Conservation (phyloP, 495 filamentous ascomycete species). For the Umbilicaria muhlenbergii region DNA sequence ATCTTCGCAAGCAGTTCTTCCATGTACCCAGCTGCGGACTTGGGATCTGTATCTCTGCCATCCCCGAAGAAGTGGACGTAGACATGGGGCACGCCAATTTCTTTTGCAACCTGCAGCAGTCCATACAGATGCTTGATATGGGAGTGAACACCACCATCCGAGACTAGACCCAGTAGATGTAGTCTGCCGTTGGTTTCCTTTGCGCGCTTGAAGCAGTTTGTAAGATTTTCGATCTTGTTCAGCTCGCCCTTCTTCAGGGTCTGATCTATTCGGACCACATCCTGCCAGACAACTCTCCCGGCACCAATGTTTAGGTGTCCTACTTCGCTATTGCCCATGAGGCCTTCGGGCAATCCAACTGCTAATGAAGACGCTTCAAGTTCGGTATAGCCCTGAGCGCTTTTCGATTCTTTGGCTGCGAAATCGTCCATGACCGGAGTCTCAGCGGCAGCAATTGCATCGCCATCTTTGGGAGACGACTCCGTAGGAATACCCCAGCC, state of each 20-base stretch:
- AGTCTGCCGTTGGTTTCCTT: conserved; percentile 83
- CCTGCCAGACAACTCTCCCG: conserved; percentile 96
- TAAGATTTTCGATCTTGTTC: conserved; percentile 61
- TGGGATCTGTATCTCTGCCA: conserved; percentile 93
- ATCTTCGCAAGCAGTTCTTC: conserved; percentile 60
- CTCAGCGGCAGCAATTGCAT: conserved; percentile 84
- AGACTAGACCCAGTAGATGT: conserved; percentile 79
- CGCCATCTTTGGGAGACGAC: conserved; percentile 64
- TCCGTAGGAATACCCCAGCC: conserved; percentile 86
- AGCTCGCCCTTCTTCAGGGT: conserved; percentile 82
- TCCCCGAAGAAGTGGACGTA: conserved; percentile 99
- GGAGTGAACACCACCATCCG: conserved; percentile 90
- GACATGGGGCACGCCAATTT: conserved; percentile 69
- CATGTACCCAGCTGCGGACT: conserved; percentile 77
- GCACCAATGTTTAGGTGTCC: conserved; percentile 98
- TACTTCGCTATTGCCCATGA: conserved; percentile 98
- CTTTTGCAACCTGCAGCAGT: conserved; percentile 77
- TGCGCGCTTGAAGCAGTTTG: conserved; percentile 59
- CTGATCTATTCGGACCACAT: conserved; percentile 94
- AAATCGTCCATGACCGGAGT: conserved; percentile 86
- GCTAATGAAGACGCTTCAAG: conserved; percentile 92
- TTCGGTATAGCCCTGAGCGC: conserved; percentile 63
- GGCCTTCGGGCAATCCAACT: conserved; percentile 85
- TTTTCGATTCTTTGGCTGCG: conserved; percentile 40
- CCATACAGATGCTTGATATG: conserved; percentile 87